Conservation (phyloP, 2,329 filamentous ascomycete species). For the Xylaria sp. region DNA sequence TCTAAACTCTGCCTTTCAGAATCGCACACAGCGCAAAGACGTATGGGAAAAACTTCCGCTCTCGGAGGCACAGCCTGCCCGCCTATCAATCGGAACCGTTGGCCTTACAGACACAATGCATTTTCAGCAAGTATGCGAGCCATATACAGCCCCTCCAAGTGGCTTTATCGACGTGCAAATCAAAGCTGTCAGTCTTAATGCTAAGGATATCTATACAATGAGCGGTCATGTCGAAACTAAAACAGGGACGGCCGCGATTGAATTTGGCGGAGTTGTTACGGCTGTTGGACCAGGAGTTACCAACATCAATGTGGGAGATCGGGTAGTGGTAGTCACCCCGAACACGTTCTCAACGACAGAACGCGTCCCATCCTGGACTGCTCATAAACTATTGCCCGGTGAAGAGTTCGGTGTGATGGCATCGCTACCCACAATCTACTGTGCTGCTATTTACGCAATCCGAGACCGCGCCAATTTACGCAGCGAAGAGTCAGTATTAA, state of each 20-base stretch:
- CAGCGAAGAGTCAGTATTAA: conserved; percentile 47
- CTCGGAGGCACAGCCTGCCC: not conserved
- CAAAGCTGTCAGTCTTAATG: conserved; percentile 40
- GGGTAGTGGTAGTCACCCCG: conserved; percentile 31
- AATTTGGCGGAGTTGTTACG: conserved; percentile 23
- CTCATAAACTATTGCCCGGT: conserved; percentile 23
- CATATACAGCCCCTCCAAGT: not conserved
- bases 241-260: not conserved
- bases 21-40: too few relatives aligned
- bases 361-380: conserved; percentile 42
- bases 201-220: conserved; percentile 43
- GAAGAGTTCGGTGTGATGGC: conserved; percentile 40
- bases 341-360: conserved; percentile 37
- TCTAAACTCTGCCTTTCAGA: not conserved
- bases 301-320: conserved; percentile 31
- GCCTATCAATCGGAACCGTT: not conserved
- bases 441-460: conserved; percentile 49
- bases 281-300: conserved; percentile 2
- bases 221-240: conserved; percentile 20
- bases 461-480: conserved; percentile 44
- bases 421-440: conserved; percentile 18
- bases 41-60: not conserved
- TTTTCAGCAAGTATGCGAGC: conserved; percentile 34
- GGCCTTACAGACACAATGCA: conserved; percentile 31
- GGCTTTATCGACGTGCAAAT: conserved; percentile 24